Evolutionary conservation across 805 yeast genomes (phyloP).

Genomic region (Osmozyma mogii): DNA sequence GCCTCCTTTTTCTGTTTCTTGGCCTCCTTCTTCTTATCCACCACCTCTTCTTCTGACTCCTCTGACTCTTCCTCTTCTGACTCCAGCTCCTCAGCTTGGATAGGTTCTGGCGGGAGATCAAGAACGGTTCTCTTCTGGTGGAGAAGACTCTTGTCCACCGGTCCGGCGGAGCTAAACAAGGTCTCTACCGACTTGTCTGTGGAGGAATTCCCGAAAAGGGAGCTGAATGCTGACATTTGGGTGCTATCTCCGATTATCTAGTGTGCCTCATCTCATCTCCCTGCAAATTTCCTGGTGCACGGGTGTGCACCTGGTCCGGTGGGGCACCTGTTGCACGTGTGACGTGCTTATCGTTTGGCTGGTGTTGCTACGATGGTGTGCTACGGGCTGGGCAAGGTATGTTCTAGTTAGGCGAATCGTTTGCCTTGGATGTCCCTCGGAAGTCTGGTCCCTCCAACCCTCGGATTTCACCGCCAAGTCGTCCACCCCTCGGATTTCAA

Average conservation of each 20-base stretch:
- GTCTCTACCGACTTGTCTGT: slow-evolving; percentile 22
- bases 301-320: slow-evolving; percentile 3
- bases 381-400: no score
- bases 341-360: no score
- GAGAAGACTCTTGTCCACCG: slow-evolving; percentile 34
- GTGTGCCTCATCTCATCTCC: slow-evolving; percentile 7
- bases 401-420: no score
- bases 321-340: no score
- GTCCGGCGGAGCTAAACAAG: slow-evolving; percentile 35
- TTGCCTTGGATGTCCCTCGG: no score
- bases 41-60: slow-evolving; percentile 10
- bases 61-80: slow-evolving; percentile 6
- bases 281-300: slow-evolving; percentile 7
- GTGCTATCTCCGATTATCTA: neutral
- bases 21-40: slow-evolving; percentile 11
- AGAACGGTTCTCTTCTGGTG: slow-evolving; percentile 25
- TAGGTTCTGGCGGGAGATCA: slow-evolving; percentile 13
- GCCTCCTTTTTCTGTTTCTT: slow-evolving; percentile 17
- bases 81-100: neutral
- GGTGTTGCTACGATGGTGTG: no score
- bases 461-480: no score
- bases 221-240: slow-evolving; percentile 28
- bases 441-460: no score
- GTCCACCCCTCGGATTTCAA: no score
- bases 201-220: slow-evolving; percentile 24